phyloP scores from a whole-genome alignment of 768 basidiomycete genomes.

The Cystofilobasidium capitatum region DNA sequence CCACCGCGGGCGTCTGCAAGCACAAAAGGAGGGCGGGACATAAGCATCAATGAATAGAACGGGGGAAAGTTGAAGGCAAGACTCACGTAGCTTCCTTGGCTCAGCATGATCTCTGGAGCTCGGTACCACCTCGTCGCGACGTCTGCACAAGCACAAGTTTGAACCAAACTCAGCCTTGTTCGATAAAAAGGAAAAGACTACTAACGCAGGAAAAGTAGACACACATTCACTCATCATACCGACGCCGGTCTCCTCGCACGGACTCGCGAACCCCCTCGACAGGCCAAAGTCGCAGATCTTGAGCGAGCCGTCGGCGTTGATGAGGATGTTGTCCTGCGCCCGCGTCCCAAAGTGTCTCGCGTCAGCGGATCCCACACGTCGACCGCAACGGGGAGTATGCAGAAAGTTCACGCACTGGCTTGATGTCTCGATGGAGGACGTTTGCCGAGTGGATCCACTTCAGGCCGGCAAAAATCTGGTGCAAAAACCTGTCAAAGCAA shows the following conservation, averaged over 20 bases:
- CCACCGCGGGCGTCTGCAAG: no score
- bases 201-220: background rate
- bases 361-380: no score
- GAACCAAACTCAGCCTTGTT: no score
- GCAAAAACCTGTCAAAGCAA: background rate
- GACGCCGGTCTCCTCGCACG: constrained; percentile 33
- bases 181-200: background rate
- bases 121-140: constrained; percentile 76
- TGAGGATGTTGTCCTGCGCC: constrained; percentile 79
- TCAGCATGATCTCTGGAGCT: constrained; percentile 46
- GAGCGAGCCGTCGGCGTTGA: constrained; percentile 96
- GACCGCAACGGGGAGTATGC: no score
- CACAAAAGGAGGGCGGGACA: background rate
- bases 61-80: constrained; percentile 41
- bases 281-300: constrained; percentile 99
- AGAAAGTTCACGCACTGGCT: no score
- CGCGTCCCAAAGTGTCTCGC: no score
- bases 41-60: background rate
- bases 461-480: constrained; percentile 7
- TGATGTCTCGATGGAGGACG: constrained; percentile 86
- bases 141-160: constrained; percentile 42
- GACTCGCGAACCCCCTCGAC: constrained; percentile 63
- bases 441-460: constrained; percentile 89
- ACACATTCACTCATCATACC: constrained; percentile 98
- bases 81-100: constrained; percentile 46